Evolutionary conservation across 1,284 basidiomycete genomes (phyloP).

Genomic region (Cutaneotrichosporon sp.): DNA sequence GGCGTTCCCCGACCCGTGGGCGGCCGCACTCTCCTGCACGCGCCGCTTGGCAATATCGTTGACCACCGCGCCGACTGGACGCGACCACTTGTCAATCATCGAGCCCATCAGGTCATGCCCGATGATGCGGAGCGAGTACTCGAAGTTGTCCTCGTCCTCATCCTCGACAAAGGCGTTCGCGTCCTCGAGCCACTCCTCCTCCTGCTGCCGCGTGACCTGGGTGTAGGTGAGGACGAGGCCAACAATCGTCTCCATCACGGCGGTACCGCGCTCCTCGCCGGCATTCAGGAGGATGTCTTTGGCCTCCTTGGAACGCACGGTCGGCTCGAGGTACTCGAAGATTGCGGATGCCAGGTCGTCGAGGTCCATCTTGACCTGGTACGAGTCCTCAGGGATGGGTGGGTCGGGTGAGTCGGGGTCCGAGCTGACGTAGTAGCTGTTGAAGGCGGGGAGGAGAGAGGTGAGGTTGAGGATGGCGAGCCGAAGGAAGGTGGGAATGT

Average conservation of each 20-base stretch:
- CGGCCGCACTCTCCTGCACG: slow-evolving; percentile 39
- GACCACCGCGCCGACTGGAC: slow-evolving; percentile 62
- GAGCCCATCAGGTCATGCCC: slow-evolving; percentile 78
- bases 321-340: slow-evolving; percentile 76
- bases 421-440: slow-evolving; percentile 64
- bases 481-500: slow-evolving; percentile 64
- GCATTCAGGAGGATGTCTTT: slow-evolving; percentile 26
- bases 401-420: slow-evolving; percentile 56
- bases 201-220: slow-evolving; percentile 80
- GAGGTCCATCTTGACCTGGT: slow-evolving; percentile 65
- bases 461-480: slow-evolving; percentile 68
- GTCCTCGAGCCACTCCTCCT: slow-evolving; percentile 86
- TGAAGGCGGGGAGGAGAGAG: slow-evolving; percentile 66
- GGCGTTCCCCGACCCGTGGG: slow-evolving; percentile 35
- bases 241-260: slow-evolving; percentile 60
- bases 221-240: slow-evolving; percentile 68
- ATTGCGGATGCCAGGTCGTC: slow-evolving; percentile 72
- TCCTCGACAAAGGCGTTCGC: slow-evolving; percentile 91
- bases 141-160: slow-evolving; percentile 86
- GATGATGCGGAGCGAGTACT: slow-evolving; percentile 78
- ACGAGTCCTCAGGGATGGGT: slow-evolving; percentile 64
- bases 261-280: slow-evolving; percentile 53
- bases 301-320: slow-evolving; percentile 52
- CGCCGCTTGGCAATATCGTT: slow-evolving; percentile 62
- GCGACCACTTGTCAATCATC: slow-evolving; percentile 68